Conservation (phyloP, 495 filamentous ascomycete species). For the Xylaria telfairii region DNA sequence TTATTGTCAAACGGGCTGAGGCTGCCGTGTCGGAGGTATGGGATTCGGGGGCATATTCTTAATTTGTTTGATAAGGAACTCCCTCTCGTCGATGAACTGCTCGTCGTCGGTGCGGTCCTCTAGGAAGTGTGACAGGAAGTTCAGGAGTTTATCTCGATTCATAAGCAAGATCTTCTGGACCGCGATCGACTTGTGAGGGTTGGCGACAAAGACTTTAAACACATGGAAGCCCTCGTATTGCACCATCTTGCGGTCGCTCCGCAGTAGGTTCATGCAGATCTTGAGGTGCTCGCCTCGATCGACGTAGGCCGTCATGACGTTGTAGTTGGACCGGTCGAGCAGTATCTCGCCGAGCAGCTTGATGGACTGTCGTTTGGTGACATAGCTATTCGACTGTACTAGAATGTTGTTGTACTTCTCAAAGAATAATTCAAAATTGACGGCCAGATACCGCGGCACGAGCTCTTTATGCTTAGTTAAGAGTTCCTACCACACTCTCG, state of each 20-base stretch:
- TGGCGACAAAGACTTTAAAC: constrained; percentile 99
- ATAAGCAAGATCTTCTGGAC: constrained; percentile 95
- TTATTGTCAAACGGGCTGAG: constrained; percentile 18
- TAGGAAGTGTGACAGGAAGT: constrained; percentile 87
- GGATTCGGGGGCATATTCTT: constrained; percentile 74
- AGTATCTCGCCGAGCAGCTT: constrained; percentile 95
- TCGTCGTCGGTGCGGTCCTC: constrained; percentile 97
- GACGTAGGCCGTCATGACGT: constrained; percentile 96
- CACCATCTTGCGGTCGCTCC: constrained; percentile 96
- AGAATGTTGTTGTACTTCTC: constrained; percentile 85
- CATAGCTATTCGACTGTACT: constrained; percentile 90
- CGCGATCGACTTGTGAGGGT: constrained; percentile 89
- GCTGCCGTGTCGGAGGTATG: constrained; percentile 54
- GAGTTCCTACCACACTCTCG: constrained; percentile 67
- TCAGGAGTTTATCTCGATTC: constrained; percentile 88
- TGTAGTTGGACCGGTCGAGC: constrained; percentile 94
- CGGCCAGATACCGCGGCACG: constrained; percentile 81
- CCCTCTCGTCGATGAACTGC: constrained; percentile 97
- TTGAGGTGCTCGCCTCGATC: constrained; percentile 95
- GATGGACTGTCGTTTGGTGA: constrained; percentile 97
- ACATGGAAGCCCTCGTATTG: constrained; percentile 99
- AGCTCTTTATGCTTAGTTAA: constrained; percentile 91
- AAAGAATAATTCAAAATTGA: constrained; percentile 93
- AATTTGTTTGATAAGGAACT: constrained; percentile 95
- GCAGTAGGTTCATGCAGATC: constrained; percentile 94